Base-by-base conservation (phyloP, 164 flowering plant species). In the Euptelea pleiosperma region DNA sequence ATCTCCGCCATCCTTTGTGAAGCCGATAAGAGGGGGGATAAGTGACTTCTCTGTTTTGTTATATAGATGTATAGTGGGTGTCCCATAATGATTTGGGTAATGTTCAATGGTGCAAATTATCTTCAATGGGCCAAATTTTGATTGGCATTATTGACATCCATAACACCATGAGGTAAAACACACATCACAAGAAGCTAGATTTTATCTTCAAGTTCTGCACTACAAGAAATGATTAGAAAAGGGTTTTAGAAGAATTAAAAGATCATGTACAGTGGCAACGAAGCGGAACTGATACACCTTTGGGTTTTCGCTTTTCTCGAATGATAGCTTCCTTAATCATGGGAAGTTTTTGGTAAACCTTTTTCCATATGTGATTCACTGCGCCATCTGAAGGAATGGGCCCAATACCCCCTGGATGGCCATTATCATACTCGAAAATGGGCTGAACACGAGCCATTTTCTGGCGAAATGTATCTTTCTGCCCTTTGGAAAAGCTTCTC, bases 341-440 rank as follows among this genome's bases (percentile, higher is more conserved):
- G 9, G 98, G 98, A 66, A 90, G 29, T 42, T 93, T 93, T 44
- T 90, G 84, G 55, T 78, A 69, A 62, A 93, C 85, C 73, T 86
- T 92, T 62, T 47, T 78, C 98, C 97, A 93, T 39, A 93, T 83
- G 56, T 87, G 75, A 68, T 92, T 90, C 56, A 92, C 94, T 1
- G 97, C 96, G 54, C 98, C 98, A 65, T 84, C 78, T 2, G 66
- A 46, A 37, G 82, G 78, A 46, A 86, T 51, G 0, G 96, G 89
- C 10, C 97, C 96, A 50, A 86, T 72, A 19, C 98, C 98, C 63
- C 84, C 91, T 2, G 82, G 80, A 52, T 77, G 70, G 26, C 89
- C 94, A 73, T 68, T 89, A 42, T 89, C 96, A 62, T 80, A 92
- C 63, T 69, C 76, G 52, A 87, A 92, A 8, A 82, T 54, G 3